Conservation (phyloP, 2,329 filamentous ascomycete species). For the Emericellopsis cladophorae region DNA sequence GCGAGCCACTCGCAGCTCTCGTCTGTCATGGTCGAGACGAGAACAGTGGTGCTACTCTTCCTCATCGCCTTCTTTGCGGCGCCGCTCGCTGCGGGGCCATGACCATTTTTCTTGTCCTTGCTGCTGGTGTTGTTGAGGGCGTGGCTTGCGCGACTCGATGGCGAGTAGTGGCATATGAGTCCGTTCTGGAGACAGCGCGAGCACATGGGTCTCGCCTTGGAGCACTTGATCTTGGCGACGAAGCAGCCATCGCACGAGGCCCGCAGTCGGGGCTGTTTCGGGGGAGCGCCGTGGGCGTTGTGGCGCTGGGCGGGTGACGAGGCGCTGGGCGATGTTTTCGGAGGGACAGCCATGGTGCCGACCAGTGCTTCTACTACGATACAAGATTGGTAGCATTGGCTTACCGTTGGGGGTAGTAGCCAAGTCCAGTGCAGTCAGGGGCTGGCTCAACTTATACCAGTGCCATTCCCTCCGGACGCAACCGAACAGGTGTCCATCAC, state of each 20-base stretch:
- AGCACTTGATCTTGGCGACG: constrained; percentile 43
- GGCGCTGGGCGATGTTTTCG: no score
- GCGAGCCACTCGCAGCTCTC: neutral
- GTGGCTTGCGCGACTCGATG: constrained; percentile 36
- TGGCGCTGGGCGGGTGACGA: no score
- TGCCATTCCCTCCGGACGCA: no score
- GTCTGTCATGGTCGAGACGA: neutral
- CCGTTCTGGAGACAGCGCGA: constrained; percentile 36
- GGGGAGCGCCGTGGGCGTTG: neutral
- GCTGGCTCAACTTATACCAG: no score
- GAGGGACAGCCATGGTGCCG: no score
- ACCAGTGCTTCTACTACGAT: no score
- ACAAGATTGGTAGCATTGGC: no score
- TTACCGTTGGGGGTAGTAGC: no score
- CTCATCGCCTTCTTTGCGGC: neutral
- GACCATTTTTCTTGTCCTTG: neutral
- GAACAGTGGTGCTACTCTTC: neutral
- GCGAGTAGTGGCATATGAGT: constrained; percentile 37
- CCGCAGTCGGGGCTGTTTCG: constrained; percentile 21
- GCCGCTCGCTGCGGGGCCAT: neutral
- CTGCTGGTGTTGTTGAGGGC: constrained; percentile 17
- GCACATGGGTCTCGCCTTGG: constrained; percentile 38
- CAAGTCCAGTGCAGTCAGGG: no score
- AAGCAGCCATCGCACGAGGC: constrained; percentile 43
- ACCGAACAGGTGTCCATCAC: no score